Evolutionary conservation across 805 yeast genomes (phyloP).

Genomic region (Torulaspora delbrueckii): DNA sequence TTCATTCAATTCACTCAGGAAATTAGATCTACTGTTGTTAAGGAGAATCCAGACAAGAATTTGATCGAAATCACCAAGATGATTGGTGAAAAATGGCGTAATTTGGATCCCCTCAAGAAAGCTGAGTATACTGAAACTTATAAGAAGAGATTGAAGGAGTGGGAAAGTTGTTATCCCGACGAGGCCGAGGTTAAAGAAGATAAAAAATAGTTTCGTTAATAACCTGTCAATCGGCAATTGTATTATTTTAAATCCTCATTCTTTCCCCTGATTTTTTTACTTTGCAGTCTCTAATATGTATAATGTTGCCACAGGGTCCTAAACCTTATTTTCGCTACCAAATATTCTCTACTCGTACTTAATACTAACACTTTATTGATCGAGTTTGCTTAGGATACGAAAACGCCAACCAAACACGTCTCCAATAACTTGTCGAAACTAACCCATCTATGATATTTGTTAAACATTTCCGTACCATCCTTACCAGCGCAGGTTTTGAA

Average conservation of each 20-base stretch:
- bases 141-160: slow-evolving; percentile 36
- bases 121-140: slow-evolving; percentile 34
- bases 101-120: slow-evolving; percentile 27
- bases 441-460: slow-evolving; percentile 75
- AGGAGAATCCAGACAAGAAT: slow-evolving; percentile 33
- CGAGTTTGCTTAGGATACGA: slow-evolving; percentile 10
- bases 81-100: slow-evolving; percentile 34
- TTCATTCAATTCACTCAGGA: slow-evolving; percentile 36
- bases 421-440: slow-evolving; percentile 77
- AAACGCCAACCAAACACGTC: slow-evolving; percentile 68
- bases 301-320: background rate
- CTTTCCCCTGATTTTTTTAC: too few relatives aligned
- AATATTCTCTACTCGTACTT: too few relatives aligned
- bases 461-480: slow-evolving; percentile 74
- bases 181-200: slow-evolving; percentile 23
- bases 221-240: background rate
- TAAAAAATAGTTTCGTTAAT: slow-evolving; percentile 3
- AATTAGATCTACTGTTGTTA: slow-evolving; percentile 31
- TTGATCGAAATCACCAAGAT: slow-evolving; percentile 34
- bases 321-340: background rate
- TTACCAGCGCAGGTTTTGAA: slow-evolving; percentile 68
- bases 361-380: background rate
- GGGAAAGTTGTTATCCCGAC: slow-evolving; percentile 37
- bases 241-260: background rate
- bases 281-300: background rate